Base-by-base conservation (phyloP, 495 filamentous ascomycete species). In the Apodospora peruviana region DNA sequence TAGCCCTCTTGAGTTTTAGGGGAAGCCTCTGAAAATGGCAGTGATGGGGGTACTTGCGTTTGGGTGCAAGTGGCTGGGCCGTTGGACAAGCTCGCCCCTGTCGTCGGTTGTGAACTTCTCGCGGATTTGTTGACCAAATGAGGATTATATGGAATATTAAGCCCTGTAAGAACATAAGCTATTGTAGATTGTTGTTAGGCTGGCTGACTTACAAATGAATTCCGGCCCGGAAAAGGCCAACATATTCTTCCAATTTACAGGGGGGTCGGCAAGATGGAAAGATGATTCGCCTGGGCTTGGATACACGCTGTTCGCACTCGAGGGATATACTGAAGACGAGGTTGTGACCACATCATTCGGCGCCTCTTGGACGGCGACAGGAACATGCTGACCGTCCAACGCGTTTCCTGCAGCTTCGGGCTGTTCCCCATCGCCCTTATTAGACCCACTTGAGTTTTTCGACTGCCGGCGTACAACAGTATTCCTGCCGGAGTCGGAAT, bases 261-360 rank as follows among this genome's bases (percentile, higher is more conserved):
- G n/a, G 12, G 19, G 43, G 10, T 35, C 47, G 0, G 47, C 45
- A 14, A 57, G 34, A 37, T 55, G 27, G 11, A 35, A 39, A 0
- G 50, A 42, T 18, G 57, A 57, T 12, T 43, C 39, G 0, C 44
- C 37, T 8, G 53, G 43, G 18, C 47, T 60, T 11, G 50, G 51
- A 11, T 49, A 17, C 16, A 43, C 32, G 40, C 47, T 62, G 21
- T 49, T 40, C 5, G 24, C 37, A 10, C 37, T 45, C 17, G 59
- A 62, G n/a, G 59, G 57, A 45, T 62, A 62, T 14, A 51, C 43
- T 4, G 59, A 62, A 5, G 56, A 62, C 24, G 57, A 52, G 10
- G 47, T 46, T 20, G 50, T 55, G 10, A 40, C 7, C 5, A 43
- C 10, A 5, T 41, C 47, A 25, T 7, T 22, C 4, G 47, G 27